phyloP scores from a whole-genome alignment of 2,329 filamentous ascomycete genomes.

The Chaetomium globosum region DNA sequence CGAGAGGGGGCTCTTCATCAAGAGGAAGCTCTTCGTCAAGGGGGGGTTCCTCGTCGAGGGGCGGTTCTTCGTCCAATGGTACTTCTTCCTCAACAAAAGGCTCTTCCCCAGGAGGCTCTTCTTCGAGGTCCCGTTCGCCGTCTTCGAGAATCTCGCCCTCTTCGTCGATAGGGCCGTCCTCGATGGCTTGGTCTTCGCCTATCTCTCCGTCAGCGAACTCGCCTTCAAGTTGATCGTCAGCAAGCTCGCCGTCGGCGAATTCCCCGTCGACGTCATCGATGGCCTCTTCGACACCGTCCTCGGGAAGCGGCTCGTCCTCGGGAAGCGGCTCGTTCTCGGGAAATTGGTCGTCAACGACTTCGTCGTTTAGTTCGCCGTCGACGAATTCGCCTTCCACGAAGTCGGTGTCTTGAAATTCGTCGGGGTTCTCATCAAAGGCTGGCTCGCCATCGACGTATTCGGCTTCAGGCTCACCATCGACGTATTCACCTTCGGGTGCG shows the following conservation, averaged over 20 bases:
- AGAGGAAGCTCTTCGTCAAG: neutral
- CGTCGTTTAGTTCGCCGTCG: neutral
- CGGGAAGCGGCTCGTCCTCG: neutral
- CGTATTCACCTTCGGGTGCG: neutral
- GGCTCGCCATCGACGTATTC: neutral
- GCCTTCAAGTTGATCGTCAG: constrained; percentile 1
- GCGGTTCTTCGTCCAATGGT: neutral
- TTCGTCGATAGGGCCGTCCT: neutral
- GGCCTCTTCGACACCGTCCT: neutral
- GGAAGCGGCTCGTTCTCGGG: neutral
- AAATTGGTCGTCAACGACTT: neutral
- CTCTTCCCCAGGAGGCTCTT: neutral
- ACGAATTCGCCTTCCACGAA: neutral
- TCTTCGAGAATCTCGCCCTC: neutral
- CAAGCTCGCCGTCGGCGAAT: constrained; percentile 10
- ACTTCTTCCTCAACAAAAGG: neutral
- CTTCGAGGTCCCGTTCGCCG: neutral
- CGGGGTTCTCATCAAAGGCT: neutral
- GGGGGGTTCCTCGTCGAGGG: neutral
- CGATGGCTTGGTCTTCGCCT: constrained; percentile 6
- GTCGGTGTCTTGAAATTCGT: neutral
- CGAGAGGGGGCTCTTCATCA: neutral
- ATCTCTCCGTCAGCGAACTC: constrained; percentile 13
- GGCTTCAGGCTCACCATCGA: neutral
- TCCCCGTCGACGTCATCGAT: constrained; percentile 2